Evolutionary conservation across 495 filamentous ascomycete genomes (phyloP), one percentile per base, ranked within the genome.

Genomic region (Parmelia sp.): DNA sequence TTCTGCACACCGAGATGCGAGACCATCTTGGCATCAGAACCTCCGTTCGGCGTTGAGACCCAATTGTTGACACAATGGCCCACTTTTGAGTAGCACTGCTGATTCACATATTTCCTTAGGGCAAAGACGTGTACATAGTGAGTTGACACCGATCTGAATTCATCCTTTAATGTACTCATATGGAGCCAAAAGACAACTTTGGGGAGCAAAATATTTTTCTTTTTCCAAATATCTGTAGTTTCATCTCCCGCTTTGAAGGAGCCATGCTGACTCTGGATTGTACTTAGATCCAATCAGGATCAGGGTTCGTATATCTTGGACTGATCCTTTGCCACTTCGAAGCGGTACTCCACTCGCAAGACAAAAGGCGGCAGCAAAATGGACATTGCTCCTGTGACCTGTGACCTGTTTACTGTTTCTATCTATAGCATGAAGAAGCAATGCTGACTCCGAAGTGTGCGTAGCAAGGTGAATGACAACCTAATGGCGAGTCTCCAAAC

Each of bases 381-480:
- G 90, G 25, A 15, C 5, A 7, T 29, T 31, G 3, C 25, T 31
- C 19, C 49, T 17, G 6, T 1, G n/a, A 25, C n/a, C 44, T 25
- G n/a, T 25, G n/a, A n/a, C n/a, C n/a, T n/a, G n/a, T n/a, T n/a
- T n/a, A n/a, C n/a, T n/a, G n/a, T n/a, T n/a, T n/a, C n/a, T n/a
- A n/a, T n/a, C n/a, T n/a, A n/a, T n/a, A 29, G 2, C 29, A 3
- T 2, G 10, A 33, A 55, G 29, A 55, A 35, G 51, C 1, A 8
- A 55, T 55, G 29, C 51, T 55, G 51, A 55, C 51, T 55, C 17
- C 27, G 29, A 55, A 11, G 0, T 33, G 4, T 33, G 0, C 8
- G 57, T 23, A 23, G 42, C 21, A 92, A 88, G 66, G 90, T 97
- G 76, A 98, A 98, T 71, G 94, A 98, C 73, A 86, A 96, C 74